Evolutionary conservation across 257 asterid genomes (phyloP), one percentile per base, ranked within the genome.

Genomic region (Echites panduratus): DNA sequence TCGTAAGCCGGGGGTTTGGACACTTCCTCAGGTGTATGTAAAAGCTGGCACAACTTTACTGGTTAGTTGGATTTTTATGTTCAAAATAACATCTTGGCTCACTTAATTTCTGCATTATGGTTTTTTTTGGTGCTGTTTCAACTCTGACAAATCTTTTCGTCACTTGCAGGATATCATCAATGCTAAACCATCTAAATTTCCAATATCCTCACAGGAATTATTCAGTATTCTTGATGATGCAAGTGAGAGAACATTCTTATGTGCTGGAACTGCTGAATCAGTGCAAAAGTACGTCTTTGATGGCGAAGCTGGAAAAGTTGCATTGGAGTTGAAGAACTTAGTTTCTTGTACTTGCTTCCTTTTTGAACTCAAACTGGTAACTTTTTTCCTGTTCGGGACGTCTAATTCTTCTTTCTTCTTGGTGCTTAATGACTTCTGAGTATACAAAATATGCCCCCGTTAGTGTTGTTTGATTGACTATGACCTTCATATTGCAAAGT

Each of bases 221-320:
- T 90, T 95, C 74, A 78, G 86, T 73, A 76, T 89, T 83, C 98
- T 95, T 82, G 99, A 95, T 83, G 91, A 85, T 82, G 97, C 98
- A 74, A 89, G 98, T 77, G 99, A 95, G 86, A 82, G 87, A 69
- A 90, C 99, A 70, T 92, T 95, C 83, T 80, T 95, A 73, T 87
- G 96, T 84, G 97, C 91, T 54, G 99, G 99, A 44, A 87, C 92
- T 38, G 96, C 97, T 52, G 96, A 92, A 70, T 75, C 88, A 27
- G 80, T 95, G 83, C 89, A 81, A 47, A 95, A 87, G 72, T 87
- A 87, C 54, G 82, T 95, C 19, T 90, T 95, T 76, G 92, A 84
- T 78, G 91, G 87, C 65, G 92, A 88, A 76, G 85, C 91, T 82
- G 85, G 82, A 49, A 87, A 82, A 78, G 80, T 80, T 71, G 83